Evolutionary conservation across 371 early-diverging fungal species (phyloP).

Genomic region (Mucor circinelloides): DNA sequence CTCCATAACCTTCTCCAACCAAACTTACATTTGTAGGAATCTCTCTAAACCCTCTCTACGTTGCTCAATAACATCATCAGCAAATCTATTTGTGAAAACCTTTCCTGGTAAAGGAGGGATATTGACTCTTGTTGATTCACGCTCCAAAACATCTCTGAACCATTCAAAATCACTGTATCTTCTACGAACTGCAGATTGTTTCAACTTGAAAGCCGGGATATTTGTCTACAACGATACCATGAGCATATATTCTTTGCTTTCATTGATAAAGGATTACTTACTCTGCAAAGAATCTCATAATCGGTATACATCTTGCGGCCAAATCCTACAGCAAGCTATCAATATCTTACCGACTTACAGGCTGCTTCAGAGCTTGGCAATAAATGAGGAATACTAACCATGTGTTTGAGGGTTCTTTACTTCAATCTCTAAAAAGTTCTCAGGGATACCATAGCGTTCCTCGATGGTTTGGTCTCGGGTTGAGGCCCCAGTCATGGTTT

Average conservation of each 20-base stretch:
- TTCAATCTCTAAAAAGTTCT: conserved; percentile 97
- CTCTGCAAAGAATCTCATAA: conserved; percentile 93
- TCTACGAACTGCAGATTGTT: conserved; percentile 83
- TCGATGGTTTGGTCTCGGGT: conserved; percentile 83
- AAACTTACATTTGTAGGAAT: conserved; percentile 91
- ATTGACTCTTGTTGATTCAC: conserved; percentile 90
- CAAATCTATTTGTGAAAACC: conserved; percentile 94
- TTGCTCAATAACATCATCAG: conserved; percentile 92
- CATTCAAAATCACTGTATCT: conserved; percentile 98
- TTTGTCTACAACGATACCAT: conserved; percentile 74
- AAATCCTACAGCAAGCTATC: conserved; percentile 44
- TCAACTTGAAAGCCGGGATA: conserved; percentile 95
- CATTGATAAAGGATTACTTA: conserved; percentile 36
- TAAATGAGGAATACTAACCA: conserved; percentile 42
- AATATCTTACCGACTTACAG: neutral
- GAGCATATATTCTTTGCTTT: neutral
- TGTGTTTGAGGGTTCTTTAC: conserved; percentile 91
- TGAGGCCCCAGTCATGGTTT: conserved; percentile 56
- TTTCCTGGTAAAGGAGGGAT: conserved; percentile 97
- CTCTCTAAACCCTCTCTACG: conserved; percentile 92
- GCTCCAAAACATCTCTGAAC: conserved; percentile 93
- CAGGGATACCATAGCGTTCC: conserved; percentile 92
- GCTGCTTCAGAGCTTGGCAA: neutral
- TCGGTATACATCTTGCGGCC: conserved; percentile 93
- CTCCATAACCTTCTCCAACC: neutral